These are phyloP conservation scores for Dryadomyces quercus-mongolicae DNA, from an alignment of 2,329 filamentous ascomycete species.

Conservation along the genomic window DNA sequence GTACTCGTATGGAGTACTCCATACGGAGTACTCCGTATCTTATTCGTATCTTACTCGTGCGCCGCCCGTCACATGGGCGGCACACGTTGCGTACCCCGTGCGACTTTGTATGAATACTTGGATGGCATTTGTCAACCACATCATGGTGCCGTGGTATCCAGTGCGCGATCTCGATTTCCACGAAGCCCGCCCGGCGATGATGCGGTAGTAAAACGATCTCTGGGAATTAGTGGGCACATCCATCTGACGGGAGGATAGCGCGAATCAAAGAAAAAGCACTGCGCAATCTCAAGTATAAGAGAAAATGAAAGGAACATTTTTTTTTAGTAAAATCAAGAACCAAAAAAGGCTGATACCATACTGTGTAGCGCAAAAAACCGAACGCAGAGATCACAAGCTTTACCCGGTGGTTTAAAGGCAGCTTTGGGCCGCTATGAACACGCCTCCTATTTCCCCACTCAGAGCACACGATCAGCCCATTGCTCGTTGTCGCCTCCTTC, in stretches of 20 bases:
- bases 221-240: neutral
- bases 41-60: neutral
- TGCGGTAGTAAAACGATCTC: neutral
- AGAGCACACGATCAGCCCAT: constrained; percentile 7
- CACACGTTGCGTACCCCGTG: neutral
- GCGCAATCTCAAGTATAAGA: neutral
- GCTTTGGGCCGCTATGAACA: neutral
- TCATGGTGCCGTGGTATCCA: neutral
- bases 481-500: neutral
- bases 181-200: neutral
- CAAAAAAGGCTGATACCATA: neutral
- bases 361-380: no score
- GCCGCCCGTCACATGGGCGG: neutral
- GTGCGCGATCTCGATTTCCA: neutral
- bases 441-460: neutral
- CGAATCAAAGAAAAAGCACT: neutral
- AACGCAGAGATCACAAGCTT: neutral
- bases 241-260: neutral
- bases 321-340: no score
- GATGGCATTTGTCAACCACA: neutral
- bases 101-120: neutral
- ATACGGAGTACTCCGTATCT: neutral
- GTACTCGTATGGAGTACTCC: no score
- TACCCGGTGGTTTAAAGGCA: neutral
- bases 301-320: no score